Percentiles rank a stretch among this genome's conserved stretches.
These are phyloP conservation scores for Exophiala calicioides DNA, from an alignment of 2,329 filamentous ascomycete species.

Conservation along the genomic window DNA sequence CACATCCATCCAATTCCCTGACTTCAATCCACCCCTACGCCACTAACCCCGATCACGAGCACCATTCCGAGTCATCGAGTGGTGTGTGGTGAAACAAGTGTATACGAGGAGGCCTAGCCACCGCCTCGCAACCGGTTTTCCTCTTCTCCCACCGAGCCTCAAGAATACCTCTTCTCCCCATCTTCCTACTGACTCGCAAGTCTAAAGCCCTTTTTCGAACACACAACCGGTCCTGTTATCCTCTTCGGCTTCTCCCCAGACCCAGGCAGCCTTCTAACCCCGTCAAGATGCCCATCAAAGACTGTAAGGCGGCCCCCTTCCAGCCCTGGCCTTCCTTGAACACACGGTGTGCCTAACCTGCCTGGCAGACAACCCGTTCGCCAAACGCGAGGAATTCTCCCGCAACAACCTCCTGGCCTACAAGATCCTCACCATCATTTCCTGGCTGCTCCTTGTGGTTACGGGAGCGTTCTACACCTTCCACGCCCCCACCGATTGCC, in stretches of 20 bases:
- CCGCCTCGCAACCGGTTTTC: constrained; percentile 1
- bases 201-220: no score
- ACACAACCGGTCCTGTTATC: no score
- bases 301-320: constrained; percentile 15
- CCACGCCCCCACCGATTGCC: constrained; percentile 63
- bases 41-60: constrained; percentile 10
- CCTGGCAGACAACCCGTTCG: constrained; percentile 71
- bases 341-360: constrained; percentile 7
- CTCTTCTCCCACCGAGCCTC: neutral
- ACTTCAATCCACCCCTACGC: no score
- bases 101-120: neutral
- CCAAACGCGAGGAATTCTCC: constrained; percentile 66
- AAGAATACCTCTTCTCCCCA: neutral
- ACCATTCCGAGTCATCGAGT: neutral
- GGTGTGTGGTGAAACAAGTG: no score
- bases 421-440: constrained; percentile 71
- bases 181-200: no score
- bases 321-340: neutral
- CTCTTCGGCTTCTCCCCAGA: no score
- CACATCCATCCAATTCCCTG: no score
- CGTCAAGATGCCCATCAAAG: constrained; percentile 17
- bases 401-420: constrained; percentile 66
- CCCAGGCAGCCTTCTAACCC: neutral
- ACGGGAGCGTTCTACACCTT: constrained; percentile 74
- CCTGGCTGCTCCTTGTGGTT: constrained; percentile 73